Conservation (phyloP, 176 grass and related monocot species). For the Musa itinerans region DNA sequence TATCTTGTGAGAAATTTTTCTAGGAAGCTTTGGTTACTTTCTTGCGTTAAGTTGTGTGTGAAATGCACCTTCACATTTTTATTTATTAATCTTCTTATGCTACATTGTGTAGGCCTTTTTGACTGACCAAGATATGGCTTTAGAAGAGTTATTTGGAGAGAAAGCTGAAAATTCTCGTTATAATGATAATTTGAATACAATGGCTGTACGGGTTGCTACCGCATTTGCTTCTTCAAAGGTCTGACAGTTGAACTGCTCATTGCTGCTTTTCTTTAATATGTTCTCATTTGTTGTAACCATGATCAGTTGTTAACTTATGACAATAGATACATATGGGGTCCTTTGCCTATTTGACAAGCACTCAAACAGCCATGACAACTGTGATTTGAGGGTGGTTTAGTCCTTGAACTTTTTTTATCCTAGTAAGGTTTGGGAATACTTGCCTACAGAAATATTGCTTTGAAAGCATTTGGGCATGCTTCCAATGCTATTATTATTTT, state of each 20-base stretch:
- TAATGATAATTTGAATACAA: constrained; percentile 58
- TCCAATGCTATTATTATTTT: too few relatives aligned
- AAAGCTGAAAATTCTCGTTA: constrained; percentile 50
- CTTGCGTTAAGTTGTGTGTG: background rate
- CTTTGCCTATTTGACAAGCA: too few relatives aligned
- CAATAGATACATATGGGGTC: background rate
- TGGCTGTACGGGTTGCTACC: constrained; percentile 81
- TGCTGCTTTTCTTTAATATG: constrained; percentile 10
- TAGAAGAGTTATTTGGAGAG: constrained; percentile 60
- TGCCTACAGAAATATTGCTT: too few relatives aligned
- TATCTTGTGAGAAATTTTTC: background rate
- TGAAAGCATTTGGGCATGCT: too few relatives aligned
- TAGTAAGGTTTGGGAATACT: too few relatives aligned
- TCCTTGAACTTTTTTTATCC: too few relatives aligned
- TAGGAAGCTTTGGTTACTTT: background rate
- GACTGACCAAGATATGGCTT: constrained; percentile 84
- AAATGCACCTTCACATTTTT: background rate
- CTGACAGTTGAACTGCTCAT: background rate
- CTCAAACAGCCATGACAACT: too few relatives aligned
- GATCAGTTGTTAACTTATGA: background rate
- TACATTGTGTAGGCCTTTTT: constrained; percentile 53
- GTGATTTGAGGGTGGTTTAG: too few relatives aligned
- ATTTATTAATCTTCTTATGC: constrained; percentile 10
- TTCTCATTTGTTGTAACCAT: background rate
- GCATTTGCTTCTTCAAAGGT: constrained; percentile 91